Evolutionary conservation across 1,284 basidiomycete genomes (phyloP).

Genomic region (Cryptococcus sp.): DNA sequence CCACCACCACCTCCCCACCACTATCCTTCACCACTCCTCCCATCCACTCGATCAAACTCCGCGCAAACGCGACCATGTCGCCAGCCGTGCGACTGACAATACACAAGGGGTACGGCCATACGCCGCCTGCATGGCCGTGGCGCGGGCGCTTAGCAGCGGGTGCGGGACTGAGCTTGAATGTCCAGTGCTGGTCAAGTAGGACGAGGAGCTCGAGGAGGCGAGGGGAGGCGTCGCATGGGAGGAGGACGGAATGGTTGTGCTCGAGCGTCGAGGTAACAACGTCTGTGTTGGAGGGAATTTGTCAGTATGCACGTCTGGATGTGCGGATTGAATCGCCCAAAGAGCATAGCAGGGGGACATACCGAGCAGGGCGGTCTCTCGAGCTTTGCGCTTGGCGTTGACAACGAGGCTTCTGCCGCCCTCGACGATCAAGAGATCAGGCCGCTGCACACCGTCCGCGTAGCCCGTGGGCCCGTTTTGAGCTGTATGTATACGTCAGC

Average conservation of each 20-base stretch:
- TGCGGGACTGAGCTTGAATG: slow-evolving; percentile 67
- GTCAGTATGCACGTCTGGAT: background rate
- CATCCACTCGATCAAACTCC: slow-evolving; percentile 99
- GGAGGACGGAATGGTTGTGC: slow-evolving; percentile 76
- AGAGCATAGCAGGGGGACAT: slow-evolving; percentile 24
- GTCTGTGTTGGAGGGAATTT: slow-evolving; percentile 54
- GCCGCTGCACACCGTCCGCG: slow-evolving; percentile 73
- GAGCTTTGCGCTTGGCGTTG: slow-evolving; percentile 83
- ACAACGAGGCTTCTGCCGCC: slow-evolving; percentile 76
- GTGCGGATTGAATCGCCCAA: background rate
- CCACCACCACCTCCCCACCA: slow-evolving; percentile 69
- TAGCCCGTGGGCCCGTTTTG: slow-evolving; percentile 54
- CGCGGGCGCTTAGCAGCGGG: background rate
- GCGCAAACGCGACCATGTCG: slow-evolving; percentile 90
- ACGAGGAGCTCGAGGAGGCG: slow-evolving; percentile 91
- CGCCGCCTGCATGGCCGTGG: background rate
- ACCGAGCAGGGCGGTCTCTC: slow-evolving; percentile 87
- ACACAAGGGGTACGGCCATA: slow-evolving; percentile 69
- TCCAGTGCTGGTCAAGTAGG: slow-evolving; percentile 96
- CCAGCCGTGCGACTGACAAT: slow-evolving; percentile 83
- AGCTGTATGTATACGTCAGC: slow-evolving; percentile 7
- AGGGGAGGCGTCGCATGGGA: slow-evolving; percentile 92
- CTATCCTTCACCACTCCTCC: slow-evolving; percentile 88
- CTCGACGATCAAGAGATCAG: slow-evolving; percentile 91
- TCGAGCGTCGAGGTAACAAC: slow-evolving; percentile 75